phyloP scores from a whole-genome alignment of 768 basidiomycete species.

The Amanita muscaria region DNA sequence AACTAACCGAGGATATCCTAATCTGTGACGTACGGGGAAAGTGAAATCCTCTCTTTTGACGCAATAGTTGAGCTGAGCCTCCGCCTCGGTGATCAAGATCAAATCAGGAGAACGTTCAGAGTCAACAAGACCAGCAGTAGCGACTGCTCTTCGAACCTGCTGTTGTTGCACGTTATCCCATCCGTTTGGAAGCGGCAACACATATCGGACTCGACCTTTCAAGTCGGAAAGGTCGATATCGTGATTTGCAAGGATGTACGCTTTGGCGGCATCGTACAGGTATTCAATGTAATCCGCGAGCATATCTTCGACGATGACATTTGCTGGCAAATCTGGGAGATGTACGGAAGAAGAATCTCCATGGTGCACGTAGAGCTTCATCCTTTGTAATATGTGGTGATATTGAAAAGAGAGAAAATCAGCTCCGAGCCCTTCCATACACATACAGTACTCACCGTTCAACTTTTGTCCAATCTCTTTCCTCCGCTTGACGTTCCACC shows the following conservation, averaged over 20 bases:
- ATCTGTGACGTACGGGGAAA: not conserved
- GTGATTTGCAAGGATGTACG: slow-evolving; percentile 41
- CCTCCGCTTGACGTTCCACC: slow-evolving; percentile 30
- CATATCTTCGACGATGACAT: slow-evolving; percentile 32
- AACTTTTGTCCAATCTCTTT: slow-evolving; percentile 35
- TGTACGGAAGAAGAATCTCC: slow-evolving; percentile 10
- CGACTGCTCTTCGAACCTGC: slow-evolving; percentile 5
- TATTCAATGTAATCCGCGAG: slow-evolving; percentile 46
- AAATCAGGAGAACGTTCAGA: not conserved
- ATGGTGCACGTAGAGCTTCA: slow-evolving; percentile 30
- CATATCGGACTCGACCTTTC: slow-evolving; percentile 3
- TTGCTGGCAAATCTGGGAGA: slow-evolving; percentile 29
- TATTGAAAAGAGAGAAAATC: too few relatives aligned
- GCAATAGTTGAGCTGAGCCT: slow-evolving; percentile 4
- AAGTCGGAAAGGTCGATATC: slow-evolving; percentile 2
- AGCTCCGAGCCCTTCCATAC: too few relatives aligned
- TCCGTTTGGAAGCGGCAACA: slow-evolving; percentile 7
- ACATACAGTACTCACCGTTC: slow-evolving; percentile 26
- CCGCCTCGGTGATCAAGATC: slow-evolving; percentile 6
- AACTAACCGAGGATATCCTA: not conserved
- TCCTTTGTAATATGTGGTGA: slow-evolving; percentile 20
- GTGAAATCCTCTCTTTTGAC: not conserved
- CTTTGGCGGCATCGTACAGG: slow-evolving; percentile 32
- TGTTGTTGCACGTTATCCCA: slow-evolving; percentile 7
- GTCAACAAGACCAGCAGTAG: slow-evolving; percentile 4